Evolutionary conservation across 495 filamentous ascomycete genomes (phyloP).

Genomic region (Daldinia loculata): DNA sequence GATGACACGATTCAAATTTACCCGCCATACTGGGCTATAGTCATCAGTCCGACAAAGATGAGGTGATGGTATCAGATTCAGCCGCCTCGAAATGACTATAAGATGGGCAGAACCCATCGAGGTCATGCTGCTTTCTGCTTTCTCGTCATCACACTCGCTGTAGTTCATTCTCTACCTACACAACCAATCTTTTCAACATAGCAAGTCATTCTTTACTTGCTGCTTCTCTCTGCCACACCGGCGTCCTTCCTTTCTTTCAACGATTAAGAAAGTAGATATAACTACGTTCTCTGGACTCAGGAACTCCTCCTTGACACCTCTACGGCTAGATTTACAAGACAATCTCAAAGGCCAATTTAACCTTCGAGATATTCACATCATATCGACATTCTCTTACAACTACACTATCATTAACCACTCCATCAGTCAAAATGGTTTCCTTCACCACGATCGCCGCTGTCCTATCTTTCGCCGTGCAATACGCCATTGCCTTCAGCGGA

Average conservation of each 20-base stretch:
- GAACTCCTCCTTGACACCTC: background rate
- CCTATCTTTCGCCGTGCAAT: slow-evolving; percentile 16
- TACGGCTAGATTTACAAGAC: background rate
- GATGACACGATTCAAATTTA: slow-evolving; percentile 21
- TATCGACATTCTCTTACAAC: background rate
- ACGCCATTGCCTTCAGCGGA: slow-evolving; percentile 40
- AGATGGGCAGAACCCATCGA: background rate
- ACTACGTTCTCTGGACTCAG: background rate
- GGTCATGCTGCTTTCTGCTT: background rate
- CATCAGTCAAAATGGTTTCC: slow-evolving; percentile 10
- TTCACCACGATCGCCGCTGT: slow-evolving; percentile 23
- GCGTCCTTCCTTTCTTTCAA: background rate
- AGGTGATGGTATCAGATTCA: slow-evolving; percentile 4
- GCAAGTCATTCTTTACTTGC: slow-evolving; percentile 27
- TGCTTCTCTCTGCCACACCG: slow-evolving; percentile 5
- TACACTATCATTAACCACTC: background rate
- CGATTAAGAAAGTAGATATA: background rate
- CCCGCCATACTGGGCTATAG: background rate
- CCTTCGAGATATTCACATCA: background rate
- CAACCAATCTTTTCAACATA: slow-evolving; percentile 10
- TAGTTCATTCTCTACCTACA: slow-evolving; percentile 24
- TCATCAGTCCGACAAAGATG: background rate
- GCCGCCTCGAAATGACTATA: background rate
- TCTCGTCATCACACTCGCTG: slow-evolving; percentile 11
- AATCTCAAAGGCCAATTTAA: background rate